Percentiles rank a stretch among this genome's conserved stretches.
Evolutionary conservation across 148 eudicot genomes (phyloP).

Genomic region (Vaccinium darrowii): DNA sequence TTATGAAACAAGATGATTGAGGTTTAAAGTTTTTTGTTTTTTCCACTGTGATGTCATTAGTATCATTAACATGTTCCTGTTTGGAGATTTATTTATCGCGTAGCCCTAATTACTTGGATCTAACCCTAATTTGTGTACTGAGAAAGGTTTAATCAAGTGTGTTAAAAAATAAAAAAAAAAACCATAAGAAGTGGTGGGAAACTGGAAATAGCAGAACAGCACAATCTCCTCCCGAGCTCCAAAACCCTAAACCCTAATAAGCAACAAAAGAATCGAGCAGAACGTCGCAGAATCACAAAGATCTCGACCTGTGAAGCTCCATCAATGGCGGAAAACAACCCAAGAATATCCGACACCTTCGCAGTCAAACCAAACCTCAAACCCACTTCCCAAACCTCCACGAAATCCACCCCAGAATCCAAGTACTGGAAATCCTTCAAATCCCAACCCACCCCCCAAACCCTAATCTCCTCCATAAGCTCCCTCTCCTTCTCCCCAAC

Average conservation of each 20-base stretch:
- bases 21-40: too few relatives aligned
- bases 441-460: constrained; percentile 33
- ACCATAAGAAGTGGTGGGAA: background rate
- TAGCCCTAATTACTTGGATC: too few relatives aligned
- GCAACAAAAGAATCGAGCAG: background rate
- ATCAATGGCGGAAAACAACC: constrained; percentile 40
- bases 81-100: too few relatives aligned
- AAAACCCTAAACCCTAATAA: constrained; percentile 28
- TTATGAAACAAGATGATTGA: too few relatives aligned
- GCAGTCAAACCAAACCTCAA: constrained; percentile 67
- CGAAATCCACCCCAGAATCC: constrained; percentile 52
- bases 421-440: constrained; percentile 85
- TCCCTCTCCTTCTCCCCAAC: constrained; percentile 61
- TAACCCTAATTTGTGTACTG: too few relatives aligned
- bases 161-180: too few relatives aligned
- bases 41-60: too few relatives aligned
- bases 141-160: too few relatives aligned
- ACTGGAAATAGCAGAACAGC: background rate
- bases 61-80: too few relatives aligned
- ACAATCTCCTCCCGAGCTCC: background rate
- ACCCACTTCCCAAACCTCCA: constrained; percentile 49
- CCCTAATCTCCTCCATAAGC: constrained; percentile 51
- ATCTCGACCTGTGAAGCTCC: background rate
- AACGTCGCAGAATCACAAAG: background rate
- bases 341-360: constrained; percentile 25